phyloP scores from a whole-genome alignment of 768 basidiomycete species.

The Tricholoma hemisulphureum region DNA sequence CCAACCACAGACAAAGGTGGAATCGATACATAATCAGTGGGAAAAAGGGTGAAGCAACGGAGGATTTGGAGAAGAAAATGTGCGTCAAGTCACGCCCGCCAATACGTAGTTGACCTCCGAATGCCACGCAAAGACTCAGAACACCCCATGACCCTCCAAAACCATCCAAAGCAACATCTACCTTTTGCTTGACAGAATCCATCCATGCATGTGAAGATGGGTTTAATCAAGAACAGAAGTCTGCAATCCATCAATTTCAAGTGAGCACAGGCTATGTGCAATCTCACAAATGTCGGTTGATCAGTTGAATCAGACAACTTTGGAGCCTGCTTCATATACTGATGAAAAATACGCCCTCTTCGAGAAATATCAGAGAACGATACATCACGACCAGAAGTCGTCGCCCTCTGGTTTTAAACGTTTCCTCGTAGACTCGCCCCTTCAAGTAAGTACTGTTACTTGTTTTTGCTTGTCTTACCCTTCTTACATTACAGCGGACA shows the following conservation, averaged over 20 bases:
- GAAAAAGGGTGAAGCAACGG: conserved; percentile 32
- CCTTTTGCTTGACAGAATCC: conserved; percentile 44
- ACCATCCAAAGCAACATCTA: conserved; percentile 18
- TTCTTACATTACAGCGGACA: conserved; percentile 41
- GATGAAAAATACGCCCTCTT: conserved; percentile 81
- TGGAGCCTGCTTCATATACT: conserved; percentile 77
- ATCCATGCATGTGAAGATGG: conserved; percentile 57
- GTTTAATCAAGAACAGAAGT: conserved; percentile 28
- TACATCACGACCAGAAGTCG: conserved; percentile 69
- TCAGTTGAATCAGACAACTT: conserved; percentile 50
- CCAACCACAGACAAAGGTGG: conserved; percentile 48
- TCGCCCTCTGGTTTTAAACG: conserved; percentile 53
- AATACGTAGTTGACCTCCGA: not conserved
- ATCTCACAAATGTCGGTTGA: not conserved
- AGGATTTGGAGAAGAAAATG: conserved; percentile 13
- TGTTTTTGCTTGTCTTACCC: not conserved
- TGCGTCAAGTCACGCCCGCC: not conserved
- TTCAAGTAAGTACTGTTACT: conserved; percentile 50
- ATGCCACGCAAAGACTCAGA: not conserved
- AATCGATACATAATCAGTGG: conserved; percentile 63
- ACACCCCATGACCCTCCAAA: not conserved
- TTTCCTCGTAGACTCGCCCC: conserved; percentile 80
- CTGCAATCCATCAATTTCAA: conserved; percentile 56
- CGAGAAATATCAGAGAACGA: conserved; percentile 69
- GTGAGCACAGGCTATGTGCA: conserved; percentile 34